phyloP scores from a whole-genome alignment of 805 yeast species.

The Candida michaelii region DNA sequence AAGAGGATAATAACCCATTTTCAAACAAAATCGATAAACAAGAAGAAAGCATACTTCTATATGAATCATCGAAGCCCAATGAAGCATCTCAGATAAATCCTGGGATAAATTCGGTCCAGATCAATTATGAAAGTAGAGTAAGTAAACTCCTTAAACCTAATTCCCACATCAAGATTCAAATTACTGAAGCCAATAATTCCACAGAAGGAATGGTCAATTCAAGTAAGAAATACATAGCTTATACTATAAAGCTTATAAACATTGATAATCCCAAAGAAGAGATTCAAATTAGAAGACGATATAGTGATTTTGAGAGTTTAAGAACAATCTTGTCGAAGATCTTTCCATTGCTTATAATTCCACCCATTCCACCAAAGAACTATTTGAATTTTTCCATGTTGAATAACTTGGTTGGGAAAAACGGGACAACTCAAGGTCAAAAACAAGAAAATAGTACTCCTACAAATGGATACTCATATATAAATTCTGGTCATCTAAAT shows the following conservation, averaged over 20 bases:
- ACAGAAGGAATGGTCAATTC: constrained; percentile 73
- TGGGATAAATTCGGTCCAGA: constrained; percentile 26
- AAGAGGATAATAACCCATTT: constrained; percentile 38
- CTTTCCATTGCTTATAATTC: constrained; percentile 80
- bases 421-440: constrained; percentile 1
- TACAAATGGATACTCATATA: constrained; percentile 26
- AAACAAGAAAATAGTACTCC: neutral
- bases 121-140: constrained; percentile 36
- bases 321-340: constrained; percentile 67
- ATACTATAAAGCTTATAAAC: constrained; percentile 68
- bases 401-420: constrained; percentile 31
- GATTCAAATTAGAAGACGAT: constrained; percentile 71
- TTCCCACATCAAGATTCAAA: constrained; percentile 36
- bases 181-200: constrained; percentile 82
- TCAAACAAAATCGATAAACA: constrained; percentile 10
- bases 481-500: constrained; percentile 41
- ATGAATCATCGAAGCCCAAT: constrained; percentile 2
- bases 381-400: constrained; percentile 35
- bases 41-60: constrained; percentile 32
- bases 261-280: constrained; percentile 35
- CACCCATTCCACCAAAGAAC: constrained; percentile 79
- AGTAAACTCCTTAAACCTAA: constrained; percentile 33
- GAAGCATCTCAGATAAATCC: constrained; percentile 9
- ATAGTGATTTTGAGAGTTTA: constrained; percentile 87
- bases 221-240: constrained; percentile 64